These are phyloP conservation scores for Fistulinella prunicolor DNA, from an alignment of 768 basidiomycete genomes.

Conservation along the genomic window DNA sequence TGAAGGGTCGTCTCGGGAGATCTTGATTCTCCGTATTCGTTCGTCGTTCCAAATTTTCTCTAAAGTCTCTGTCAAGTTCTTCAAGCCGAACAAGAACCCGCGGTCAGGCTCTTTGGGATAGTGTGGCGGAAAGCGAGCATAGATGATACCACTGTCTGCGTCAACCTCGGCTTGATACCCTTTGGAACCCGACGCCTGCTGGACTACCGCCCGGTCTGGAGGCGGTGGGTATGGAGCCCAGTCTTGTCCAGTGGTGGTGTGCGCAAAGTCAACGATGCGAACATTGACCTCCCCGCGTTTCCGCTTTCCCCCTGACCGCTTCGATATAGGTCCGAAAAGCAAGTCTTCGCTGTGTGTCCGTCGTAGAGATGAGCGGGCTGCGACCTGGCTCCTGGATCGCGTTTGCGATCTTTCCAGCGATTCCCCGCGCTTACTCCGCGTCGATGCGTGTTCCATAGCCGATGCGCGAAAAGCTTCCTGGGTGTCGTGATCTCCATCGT, in stretches of 20 bases:
- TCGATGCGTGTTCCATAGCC: conserved; percentile 61
- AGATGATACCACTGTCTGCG: conserved; percentile 75
- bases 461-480: conserved; percentile 72
- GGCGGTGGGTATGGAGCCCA: conserved; percentile 67
- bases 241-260: conserved; percentile 94
- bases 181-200: conserved; percentile 56
- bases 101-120: conserved; percentile 87
- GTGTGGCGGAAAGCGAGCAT: conserved; percentile 93
- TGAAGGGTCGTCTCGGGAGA: conserved; percentile 54
- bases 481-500: conserved; percentile 89
- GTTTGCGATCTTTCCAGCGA: conserved; percentile 61
- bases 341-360: conserved; percentile 81
- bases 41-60: conserved; percentile 89
- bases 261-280: conserved; percentile 97
- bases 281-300: conserved; percentile 92
- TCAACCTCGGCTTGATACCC: conserved; percentile 85
- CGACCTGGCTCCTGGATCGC: conserved; percentile 42
- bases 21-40: conserved; percentile 64
- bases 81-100: conserved; percentile 90
- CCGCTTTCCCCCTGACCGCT: conserved; percentile 61
- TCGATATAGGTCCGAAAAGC: conserved; percentile 61
- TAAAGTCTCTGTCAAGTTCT: conserved; percentile 71
- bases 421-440: conserved; percentile 71
- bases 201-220: conserved; percentile 36
- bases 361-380: conserved; percentile 49